Evolutionary conservation across 148 eudicot species (phyloP), one percentile per base, ranked within the genome.

Genomic region (Silene latifolia): DNA sequence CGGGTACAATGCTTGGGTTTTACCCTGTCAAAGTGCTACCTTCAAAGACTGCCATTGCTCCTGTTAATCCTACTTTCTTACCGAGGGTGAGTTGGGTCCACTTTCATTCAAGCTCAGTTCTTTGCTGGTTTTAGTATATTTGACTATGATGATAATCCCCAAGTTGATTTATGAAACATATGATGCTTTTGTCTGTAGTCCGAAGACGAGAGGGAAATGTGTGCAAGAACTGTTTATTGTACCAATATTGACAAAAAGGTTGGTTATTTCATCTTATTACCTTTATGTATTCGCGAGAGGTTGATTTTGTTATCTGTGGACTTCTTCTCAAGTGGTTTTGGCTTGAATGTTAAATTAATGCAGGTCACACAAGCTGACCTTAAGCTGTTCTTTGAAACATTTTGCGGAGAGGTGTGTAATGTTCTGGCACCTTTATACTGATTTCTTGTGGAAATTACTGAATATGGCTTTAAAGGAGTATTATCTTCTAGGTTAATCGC

Each of bases 41-140:
- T 78, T 96, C 99, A 13, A 96, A 92, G 79, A 96, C 99, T 74
- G 99, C 99, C 25, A 96, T 96, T 81, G 98, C 97, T 82, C 99
- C 99, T 53, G 99, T 96, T 29, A 96, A 96, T 83, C 98, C 98
- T 29, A 93, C 96, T 24, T 92, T 92, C 83, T 80, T 96, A 80
- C 99, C 99, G 7, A 82, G 83, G 88, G 99, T 96, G 42, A 70
- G 73, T 51, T 24, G 77, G 81, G 89, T 73, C 64, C 72, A 60
- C 5, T 17, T 42, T 60, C 18, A n/a, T 47, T 44, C 23, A n/a
- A 42, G 58, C 76, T 73, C 10, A 2, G 62, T 47, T 74, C n/a
- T 27, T 0, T 60, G 21, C 23, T 59, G 4, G 39, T 66, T 71
- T 32, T 24, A 32, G 17, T 54, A 20, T 25, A 9, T 18, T 35